phyloP scores from a whole-genome alignment of 164 flowering plant genomes.

The Cinnamomum chago region DNA sequence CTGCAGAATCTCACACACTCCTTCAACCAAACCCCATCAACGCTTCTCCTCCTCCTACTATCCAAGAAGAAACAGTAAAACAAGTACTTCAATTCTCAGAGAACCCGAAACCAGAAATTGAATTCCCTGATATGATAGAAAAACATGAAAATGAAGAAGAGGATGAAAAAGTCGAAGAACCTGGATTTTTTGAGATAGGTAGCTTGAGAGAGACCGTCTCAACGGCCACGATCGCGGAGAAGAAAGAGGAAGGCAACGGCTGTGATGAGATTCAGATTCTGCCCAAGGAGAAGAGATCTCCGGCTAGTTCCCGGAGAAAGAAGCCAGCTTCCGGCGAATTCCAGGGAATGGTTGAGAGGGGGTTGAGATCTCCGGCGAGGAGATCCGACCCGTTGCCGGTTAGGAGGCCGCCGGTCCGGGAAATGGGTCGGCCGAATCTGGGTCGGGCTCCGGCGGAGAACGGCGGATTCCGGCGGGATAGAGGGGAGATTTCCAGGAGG shows the following conservation, averaged over 20 bases:
- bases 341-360: background rate
- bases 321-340: background rate
- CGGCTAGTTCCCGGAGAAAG: slow-evolving; percentile 1
- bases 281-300: slow-evolving; percentile 11
- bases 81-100: slow-evolving; percentile 52
- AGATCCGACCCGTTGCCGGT: slow-evolving; percentile 26
- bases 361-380: slow-evolving; percentile 2
- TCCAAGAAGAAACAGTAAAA: slow-evolving; percentile 60
- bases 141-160: background rate
- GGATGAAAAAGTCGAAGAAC: slow-evolving; percentile 13
- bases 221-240: slow-evolving; percentile 22
- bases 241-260: slow-evolving; percentile 26
- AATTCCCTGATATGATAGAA: too few species aligned
- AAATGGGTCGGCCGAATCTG: slow-evolving; percentile 7
- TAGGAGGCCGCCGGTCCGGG: slow-evolving; percentile 16
- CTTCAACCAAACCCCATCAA: background rate
- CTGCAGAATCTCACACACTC: background rate
- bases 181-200: slow-evolving; percentile 40
- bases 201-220: slow-evolving; percentile 46
- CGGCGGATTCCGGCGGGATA: slow-evolving; percentile 14
- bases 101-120: slow-evolving; percentile 6
- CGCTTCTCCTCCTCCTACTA: slow-evolving; percentile 5
- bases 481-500: slow-evolving; percentile 25
- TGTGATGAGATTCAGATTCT: slow-evolving; percentile 10
- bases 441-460: background rate